Evolutionary conservation across 805 yeast genomes (phyloP), one percentile per base, ranked within the genome.

Genomic region (Lipomyces kockii): DNA sequence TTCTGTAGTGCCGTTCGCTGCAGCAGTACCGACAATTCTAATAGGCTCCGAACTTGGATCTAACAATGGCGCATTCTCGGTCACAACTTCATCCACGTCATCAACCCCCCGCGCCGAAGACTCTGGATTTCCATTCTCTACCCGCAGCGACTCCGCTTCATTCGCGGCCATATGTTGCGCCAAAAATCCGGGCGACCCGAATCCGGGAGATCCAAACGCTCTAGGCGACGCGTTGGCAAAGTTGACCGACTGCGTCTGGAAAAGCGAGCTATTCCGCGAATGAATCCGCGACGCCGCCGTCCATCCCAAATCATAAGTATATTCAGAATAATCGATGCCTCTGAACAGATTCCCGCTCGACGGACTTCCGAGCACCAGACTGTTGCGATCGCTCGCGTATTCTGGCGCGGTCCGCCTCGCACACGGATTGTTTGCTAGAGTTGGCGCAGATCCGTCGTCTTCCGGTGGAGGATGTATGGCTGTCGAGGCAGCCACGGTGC

Each of bases 301-400:
- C 72, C 72, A 69, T 58, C 72, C 72, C 29, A 67, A 51, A 27
- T 69, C 70, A 51, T 69, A 69, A 9, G 72, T 69, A 57, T 69
- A 69, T n/a, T 69, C 72, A 11, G 70, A 58, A 60, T 69, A 69
- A 35, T 69, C 72, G 35, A 69, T 58, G 34, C 51, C 55, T 14
- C 70, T 51, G 25, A 60, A 61, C 51, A 58, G 17, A 25, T 25
- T 39, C 32, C 57, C 37, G 27, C 65, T 43, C 27, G 65, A 54
- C 29, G 67, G 63, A 32, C 66, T 61, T 17, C 66, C 66, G 5
- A 63, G 53, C n/a, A 55, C 63, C 8, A 58, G 25, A 17, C 53
- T 55, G 61, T 60, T 29, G 29, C 65, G 65, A 37, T 62, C 17
- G 11, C 63, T 60, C 11, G 32, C 58, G 37, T 54, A 17, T 5